Conservation (phyloP, 2,329 filamentous ascomycete genomes). For the Fonsecaea pedrosoi region DNA sequence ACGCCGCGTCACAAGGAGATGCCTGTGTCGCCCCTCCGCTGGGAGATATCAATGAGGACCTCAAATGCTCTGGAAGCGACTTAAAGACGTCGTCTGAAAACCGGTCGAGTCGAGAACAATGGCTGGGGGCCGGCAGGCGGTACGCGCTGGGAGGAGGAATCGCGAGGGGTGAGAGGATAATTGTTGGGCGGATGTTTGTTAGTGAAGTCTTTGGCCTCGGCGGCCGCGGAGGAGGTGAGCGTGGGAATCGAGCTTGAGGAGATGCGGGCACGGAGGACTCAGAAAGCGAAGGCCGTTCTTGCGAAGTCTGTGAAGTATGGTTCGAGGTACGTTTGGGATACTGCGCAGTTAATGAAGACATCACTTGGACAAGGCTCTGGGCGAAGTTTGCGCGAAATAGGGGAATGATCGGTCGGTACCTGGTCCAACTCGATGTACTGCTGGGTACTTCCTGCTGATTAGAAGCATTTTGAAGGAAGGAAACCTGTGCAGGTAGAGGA, state of each 20-base stretch:
- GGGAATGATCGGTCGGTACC: not conserved
- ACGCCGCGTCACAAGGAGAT: not conserved
- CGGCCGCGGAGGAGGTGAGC: conserved; percentile 33
- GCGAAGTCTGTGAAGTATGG: not conserved
- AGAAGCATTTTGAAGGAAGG: not conserved
- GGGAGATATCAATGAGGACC: not conserved
- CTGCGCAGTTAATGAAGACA: not conserved
- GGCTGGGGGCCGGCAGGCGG: conserved; percentile 2
- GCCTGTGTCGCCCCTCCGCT: not conserved
- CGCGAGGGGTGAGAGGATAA: conserved; percentile 34
- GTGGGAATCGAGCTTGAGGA: not conserved
- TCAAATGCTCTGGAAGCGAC: conserved; percentile 15
- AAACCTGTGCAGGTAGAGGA: not conserved
- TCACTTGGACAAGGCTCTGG: not conserved
- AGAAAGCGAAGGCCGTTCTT: not conserved
- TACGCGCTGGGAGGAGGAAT: conserved; percentile 12
- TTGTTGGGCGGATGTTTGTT: conserved; percentile 35
- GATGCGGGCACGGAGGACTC: not conserved
- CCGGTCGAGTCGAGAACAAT: not conserved
- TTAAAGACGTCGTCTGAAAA: conserved; percentile 19
- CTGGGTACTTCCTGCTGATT: not conserved
- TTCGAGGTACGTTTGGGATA: not conserved
- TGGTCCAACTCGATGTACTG: not conserved
- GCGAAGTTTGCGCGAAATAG: not conserved
- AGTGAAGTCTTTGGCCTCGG: conserved; percentile 37